Base-by-base conservation (phyloP, 129 eudicot species). In the Heracleum sosnowskyi region DNA sequence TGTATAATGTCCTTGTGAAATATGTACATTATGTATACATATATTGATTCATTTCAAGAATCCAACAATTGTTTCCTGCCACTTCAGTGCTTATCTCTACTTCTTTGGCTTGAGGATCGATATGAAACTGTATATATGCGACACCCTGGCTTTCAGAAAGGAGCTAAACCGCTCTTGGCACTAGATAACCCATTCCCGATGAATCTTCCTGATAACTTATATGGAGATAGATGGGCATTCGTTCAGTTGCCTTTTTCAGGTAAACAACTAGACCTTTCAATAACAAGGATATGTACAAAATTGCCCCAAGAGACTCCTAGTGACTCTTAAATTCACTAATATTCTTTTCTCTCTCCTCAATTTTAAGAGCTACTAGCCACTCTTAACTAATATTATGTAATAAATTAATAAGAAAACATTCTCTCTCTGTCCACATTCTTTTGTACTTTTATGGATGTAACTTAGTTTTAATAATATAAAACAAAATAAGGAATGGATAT, bases 221-320 rank as follows among this genome's bases (percentile, higher is more conserved):
- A 88, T 82, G 98, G 98, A 17, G 98, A 95, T 64, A 91, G 88
- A 82, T 91, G 98, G 98, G 97, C 98, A 76, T 95, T 95, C 76
- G 99, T 95, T 34, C 99, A 95, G 87, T 68, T 91, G 73, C 97
- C 98, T 9, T 90, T 88, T 84, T 86, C 98, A 90, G 97, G 98
- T 94, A 84, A 73, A 42, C n/a, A 37, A n/a, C 31, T 53, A 76
- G 17, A n/a, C 11, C 64, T 40, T 31, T 73, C 36, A 41, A 55
- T 57, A 36, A 55, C 20, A 39, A 13, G 57, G 17, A 55, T 26
- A 53, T 36, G 20, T n/a, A n/a, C n/a, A n/a, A n/a, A n/a, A n/a
- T n/a, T n/a, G n/a, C n/a, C n/a, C n/a, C n/a, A n/a, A n/a, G n/a
- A n/a, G n/a, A n/a, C n/a, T n/a, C n/a, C n/a, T n/a, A n/a, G n/a